These are phyloP conservation scores for Verticillium nonalfalfae DNA, from an alignment of 2,329 filamentous ascomycete species.

Conservation along the genomic window DNA sequence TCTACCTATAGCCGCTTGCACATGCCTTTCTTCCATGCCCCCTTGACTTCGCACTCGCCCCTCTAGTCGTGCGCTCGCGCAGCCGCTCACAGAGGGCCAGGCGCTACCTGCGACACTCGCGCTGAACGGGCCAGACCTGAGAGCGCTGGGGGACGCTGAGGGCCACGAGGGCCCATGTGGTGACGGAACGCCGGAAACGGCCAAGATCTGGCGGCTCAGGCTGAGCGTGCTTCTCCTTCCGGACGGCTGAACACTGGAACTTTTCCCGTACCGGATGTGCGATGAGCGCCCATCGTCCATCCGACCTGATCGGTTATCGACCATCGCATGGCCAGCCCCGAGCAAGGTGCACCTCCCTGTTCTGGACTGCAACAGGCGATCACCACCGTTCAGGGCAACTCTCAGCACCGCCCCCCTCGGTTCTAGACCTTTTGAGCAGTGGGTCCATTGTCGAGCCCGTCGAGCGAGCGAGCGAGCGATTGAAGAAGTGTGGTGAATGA, in stretches of 20 bases:
- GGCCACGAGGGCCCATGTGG: background rate
- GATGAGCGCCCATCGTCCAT: background rate
- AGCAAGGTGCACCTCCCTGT: background rate
- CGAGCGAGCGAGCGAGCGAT: background rate
- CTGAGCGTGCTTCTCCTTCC: background rate
- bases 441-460: background rate
- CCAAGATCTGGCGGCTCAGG: background rate
- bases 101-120: background rate
- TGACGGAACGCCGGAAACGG: background rate
- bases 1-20: too few species aligned
- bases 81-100: background rate
- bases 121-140: background rate
- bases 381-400: background rate
- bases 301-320: background rate
- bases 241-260: background rate
- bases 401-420: background rate
- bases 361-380: background rate
- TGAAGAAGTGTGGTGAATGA: background rate
- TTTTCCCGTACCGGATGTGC: background rate
- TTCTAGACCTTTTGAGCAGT: background rate
- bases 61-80: background rate
- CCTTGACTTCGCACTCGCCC: background rate
- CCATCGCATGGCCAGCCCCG: background rate
- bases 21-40: background rate
- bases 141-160: background rate